Evolutionary conservation across 2,329 filamentous ascomycete species (phyloP).

Genomic region (Cordyceps sp.): DNA sequence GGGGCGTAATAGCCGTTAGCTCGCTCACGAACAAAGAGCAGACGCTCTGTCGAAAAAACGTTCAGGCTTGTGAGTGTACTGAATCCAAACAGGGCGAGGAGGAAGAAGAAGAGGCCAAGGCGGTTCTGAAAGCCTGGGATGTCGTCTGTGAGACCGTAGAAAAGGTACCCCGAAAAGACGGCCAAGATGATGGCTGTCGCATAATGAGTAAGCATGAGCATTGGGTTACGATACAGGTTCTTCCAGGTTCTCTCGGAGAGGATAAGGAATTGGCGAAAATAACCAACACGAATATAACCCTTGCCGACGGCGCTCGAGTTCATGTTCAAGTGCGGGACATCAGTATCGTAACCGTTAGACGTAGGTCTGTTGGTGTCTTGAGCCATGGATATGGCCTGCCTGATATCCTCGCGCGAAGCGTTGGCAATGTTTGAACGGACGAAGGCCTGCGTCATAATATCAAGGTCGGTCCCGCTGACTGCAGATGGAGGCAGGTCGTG

Average conservation of each 20-base stretch:
- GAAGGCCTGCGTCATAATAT: slow-evolving; percentile 64
- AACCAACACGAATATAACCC: slow-evolving; percentile 69
- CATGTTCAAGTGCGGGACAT: slow-evolving; percentile 32
- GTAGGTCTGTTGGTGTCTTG: slow-evolving; percentile 48
- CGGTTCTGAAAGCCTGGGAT: slow-evolving; percentile 97
- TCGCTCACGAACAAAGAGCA: slow-evolving; percentile 82
- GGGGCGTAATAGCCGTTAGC: slow-evolving; percentile 96
- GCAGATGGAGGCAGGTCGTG: slow-evolving; percentile 46
- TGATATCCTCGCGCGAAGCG: slow-evolving; percentile 63
- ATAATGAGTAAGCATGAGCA: slow-evolving; percentile 97
- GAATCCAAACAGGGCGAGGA: slow-evolving; percentile 90
- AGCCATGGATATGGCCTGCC: slow-evolving; percentile 47
- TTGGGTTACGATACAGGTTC: slow-evolving; percentile 92
- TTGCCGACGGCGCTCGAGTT: slow-evolving; percentile 47
- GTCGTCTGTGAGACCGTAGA: slow-evolving; percentile 91
- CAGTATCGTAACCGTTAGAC: slow-evolving; percentile 29
- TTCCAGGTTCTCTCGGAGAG: slow-evolving; percentile 86
- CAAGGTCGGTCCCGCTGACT: slow-evolving; percentile 57
- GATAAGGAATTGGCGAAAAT: slow-evolving; percentile 71
- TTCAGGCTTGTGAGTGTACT: slow-evolving; percentile 87
- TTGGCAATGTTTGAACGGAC: slow-evolving; percentile 60
- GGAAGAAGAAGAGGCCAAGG: slow-evolving; percentile 92
- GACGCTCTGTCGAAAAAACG: slow-evolving; percentile 79
- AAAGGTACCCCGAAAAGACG: slow-evolving; percentile 86
- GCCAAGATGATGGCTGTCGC: slow-evolving; percentile 90